Evolutionary conservation across 2,329 filamentous ascomycete species (phyloP), one percentile per base, ranked within the genome.

Genomic region (Fusarium pseudoanthophilum): DNA sequence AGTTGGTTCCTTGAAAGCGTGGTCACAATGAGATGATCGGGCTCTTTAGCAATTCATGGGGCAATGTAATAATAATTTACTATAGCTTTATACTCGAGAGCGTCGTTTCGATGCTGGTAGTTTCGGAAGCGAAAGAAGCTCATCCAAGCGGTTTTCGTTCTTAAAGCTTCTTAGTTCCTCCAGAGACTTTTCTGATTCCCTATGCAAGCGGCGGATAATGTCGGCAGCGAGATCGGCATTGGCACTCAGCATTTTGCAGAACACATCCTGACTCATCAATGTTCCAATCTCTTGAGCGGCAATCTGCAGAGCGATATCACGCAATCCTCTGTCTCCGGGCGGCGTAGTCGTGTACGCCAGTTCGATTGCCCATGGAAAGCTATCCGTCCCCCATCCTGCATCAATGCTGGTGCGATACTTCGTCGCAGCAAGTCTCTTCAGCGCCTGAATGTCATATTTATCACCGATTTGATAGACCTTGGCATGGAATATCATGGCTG

Each of bases 231-330:
- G 2, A 7, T 37, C 26, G 0, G 9, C 2, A 4, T 46, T 62
- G 0, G 0, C 18, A 0, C 21, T 14, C 1, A 62, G 2, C 5
- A 14, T 42, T 2, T 24, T 5, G 0, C 16, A 4, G 5, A 62
- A 59, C 0, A 3, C 5, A 0, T 39, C 11, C 1, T 7, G 16
- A 5, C 20, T 11, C 26, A 60, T 26, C 7, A 59, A 2, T 0
- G 7, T 1, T 0, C 11, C 52, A 6, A 62, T 20, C 2, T 7
- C 1, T 0, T 28, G 16, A 4, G n/a, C 6, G 1, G 26, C 20
- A 3, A 20, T 8, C 4, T 24, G 0, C 0, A 39, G 6, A 14
- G 30, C 4, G 9, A 21, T 5, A 1, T 48, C 20, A 1, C 60
- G 20, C 1, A 63, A 13, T 20, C 18, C 5, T 3, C n/a, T 9